Base-by-base conservation (phyloP, 495 filamentous ascomycete species). In the Hypoxylon intermedium region DNA sequence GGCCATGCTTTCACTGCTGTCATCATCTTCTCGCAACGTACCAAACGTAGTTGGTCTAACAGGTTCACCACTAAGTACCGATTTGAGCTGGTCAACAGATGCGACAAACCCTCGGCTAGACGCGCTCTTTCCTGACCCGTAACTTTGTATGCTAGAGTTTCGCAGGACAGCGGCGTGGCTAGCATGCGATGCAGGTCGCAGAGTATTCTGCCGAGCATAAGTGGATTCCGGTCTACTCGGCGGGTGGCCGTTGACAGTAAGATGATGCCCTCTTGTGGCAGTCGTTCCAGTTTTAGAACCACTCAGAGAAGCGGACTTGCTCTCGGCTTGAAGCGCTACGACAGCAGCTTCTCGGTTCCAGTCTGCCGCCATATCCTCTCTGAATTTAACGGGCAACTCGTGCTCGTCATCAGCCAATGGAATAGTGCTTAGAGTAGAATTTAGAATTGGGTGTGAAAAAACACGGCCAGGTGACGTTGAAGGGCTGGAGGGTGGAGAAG, bases 1-100 rank as follows among this genome's bases (percentile, higher is more conserved):
- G 42, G 82, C 80, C 68, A 85, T 78, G 55, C 83, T 85, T 24
- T 87, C 83, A 45, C 74, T 79, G 63, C 81, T 82, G 53, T 83
- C 77, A 16, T 77, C 78, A 20, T 73, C 67, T 53, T 71, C 62
- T 13, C 62, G 58, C 6, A 71, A 43, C 4, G 62, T 62, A 16
- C 63, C 58, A 38, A 71, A 69, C 11, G 56, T 71, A 74, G 58
- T 43, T 74, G 78, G 50, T 76, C 85, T 2, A 84, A 85, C 12
- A 90, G 80, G 18, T 87, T 88, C 43, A 85, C 83, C 71, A 1
- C 38, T 60, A 13, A 71, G 42, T 12, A 49, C 68, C 1, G 68
- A 71, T 37, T 92, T 93, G 56, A 97, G 79, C 64, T 96, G 91
- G 52, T 92, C 91, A n/a, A 96, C 87, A 30, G 89, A 87, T n/a